Conservation (phyloP, 148 eudicot species). For the Simmondsia chinensis region DNA sequence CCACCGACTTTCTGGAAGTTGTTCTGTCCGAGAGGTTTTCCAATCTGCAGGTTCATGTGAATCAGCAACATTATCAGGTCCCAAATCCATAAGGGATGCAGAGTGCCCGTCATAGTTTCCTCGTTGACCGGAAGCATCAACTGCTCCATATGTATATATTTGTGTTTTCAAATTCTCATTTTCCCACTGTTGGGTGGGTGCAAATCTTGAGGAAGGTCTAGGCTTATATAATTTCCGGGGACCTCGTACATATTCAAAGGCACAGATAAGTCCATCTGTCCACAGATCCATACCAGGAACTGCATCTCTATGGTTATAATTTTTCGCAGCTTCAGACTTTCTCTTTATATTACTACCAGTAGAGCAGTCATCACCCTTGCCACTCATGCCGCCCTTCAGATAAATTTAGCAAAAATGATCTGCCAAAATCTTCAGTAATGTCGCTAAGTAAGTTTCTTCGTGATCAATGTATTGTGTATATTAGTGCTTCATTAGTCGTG, state of each 20-base stretch:
- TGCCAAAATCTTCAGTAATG: too few species aligned
- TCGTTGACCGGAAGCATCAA: constrained; percentile 19
- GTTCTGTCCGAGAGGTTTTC: constrained; percentile 22
- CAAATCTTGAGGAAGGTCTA: constrained; percentile 28
- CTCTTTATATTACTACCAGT: constrained; percentile 15
- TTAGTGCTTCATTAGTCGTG: too few species aligned
- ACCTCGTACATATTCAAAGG: constrained; percentile 66
- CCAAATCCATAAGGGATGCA: constrained; percentile 24
- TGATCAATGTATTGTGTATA: too few species aligned
- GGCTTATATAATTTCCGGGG: constrained; percentile 29
- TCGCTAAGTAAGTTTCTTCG: too few species aligned
- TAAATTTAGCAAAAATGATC: neutral
- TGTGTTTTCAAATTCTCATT: constrained; percentile 28
- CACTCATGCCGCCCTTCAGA: constrained; percentile 23
- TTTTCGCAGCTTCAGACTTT: constrained; percentile 34
- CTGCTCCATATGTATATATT: constrained; percentile 11
- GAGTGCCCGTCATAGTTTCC: constrained; percentile 24
- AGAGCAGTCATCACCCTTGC: constrained; percentile 16
- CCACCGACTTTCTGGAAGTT: constrained; percentile 56
- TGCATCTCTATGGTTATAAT: constrained; percentile 31
- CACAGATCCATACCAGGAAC: constrained; percentile 55
- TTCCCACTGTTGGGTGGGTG: constrained; percentile 17
- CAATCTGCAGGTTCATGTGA: constrained; percentile 21
- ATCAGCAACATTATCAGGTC: constrained; percentile 14
- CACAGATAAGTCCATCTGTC: constrained; percentile 90